A percentile compares a stretch with the other conserved stretches of the same genome.
These are phyloP conservation scores for Aspergillus neoniger DNA, from an alignment of 2,329 filamentous ascomycete genomes.

Conservation along the genomic window DNA sequence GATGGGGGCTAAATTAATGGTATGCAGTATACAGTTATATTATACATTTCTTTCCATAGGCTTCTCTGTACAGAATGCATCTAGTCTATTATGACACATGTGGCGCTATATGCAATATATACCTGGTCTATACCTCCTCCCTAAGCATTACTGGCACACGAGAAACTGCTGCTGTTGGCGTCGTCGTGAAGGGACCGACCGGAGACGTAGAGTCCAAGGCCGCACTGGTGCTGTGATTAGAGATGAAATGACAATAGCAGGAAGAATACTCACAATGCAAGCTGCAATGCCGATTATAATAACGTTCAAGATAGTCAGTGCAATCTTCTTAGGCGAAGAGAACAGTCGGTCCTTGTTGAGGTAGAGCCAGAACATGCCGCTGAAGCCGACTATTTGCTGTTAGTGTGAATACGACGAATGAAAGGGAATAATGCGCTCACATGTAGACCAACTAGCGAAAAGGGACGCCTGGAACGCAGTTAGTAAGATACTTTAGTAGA, in stretches of 20 bases:
- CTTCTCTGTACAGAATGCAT: neutral
- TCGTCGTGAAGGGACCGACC: conserved; percentile 32
- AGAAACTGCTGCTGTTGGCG: conserved; percentile 31
- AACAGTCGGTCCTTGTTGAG: conserved; percentile 28
- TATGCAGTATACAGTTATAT: neutral
- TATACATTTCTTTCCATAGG: neutral
- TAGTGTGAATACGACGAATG: neutral
- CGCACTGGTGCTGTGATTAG: conserved; percentile 25
- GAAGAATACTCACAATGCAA: conserved; percentile 17
- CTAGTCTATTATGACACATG: neutral
- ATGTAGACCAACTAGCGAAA: conserved; percentile 67
- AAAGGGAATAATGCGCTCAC: neutral
- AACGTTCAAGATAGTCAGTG: conserved; percentile 23
- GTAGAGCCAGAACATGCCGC: conserved; percentile 33
- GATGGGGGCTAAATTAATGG: too few species aligned
- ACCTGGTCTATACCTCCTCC: neutral
- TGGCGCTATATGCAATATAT: neutral
- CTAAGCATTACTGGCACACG: conserved; percentile 28
- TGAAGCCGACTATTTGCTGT: conserved; percentile 17
- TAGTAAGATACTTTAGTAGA: conserved; percentile 16
- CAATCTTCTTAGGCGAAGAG: conserved; percentile 25
- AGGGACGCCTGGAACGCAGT: conserved; percentile 46
- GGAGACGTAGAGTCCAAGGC: conserved; percentile 35
- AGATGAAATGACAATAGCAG: neutral
- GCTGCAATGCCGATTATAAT: conserved; percentile 19